Base-by-base conservation (phyloP, 106 monocot genomes). In the Dioscorea alata region DNA sequence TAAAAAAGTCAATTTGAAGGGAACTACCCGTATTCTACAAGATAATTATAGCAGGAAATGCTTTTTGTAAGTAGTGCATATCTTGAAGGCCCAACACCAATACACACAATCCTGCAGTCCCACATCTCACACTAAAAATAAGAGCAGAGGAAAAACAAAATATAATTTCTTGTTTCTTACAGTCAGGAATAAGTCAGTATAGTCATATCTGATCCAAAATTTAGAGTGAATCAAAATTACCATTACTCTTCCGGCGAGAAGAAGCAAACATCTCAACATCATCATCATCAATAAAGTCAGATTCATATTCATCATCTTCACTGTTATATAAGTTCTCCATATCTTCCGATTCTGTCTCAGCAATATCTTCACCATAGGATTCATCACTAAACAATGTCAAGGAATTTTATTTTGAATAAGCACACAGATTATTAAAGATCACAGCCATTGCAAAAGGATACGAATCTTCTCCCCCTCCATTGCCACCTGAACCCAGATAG, bases 361-460 rank as follows among this genome's bases (percentile, higher is more conserved):
- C 75, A 66, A 86, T 86, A 74, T 92, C 91, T 70, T 89, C 96
- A 48, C 86, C 96, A 75, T 78, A 83, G 31, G 88, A 82, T 22
- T 72, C 72, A 69, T 89, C 91, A 65, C 94, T 96, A 22, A 49
- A 21, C 5, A 33, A n/a, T 68, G 68, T 85, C 48, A 85, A 80
- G 73, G 61, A 70, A 60, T 71, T 65, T 0, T 12, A 65, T 8
- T 21, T 42, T 42, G 10, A 42, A 42, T 42, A 42, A 42, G 42
- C 6, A 42, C 10, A 6, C 6, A 42, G 6, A 42, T 42, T 10
- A 42, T 10, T 42, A 42, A 6, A 42, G 42, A 42, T 42, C 42
- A 42, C 6, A 42, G 0, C 10, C 42, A 68, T 16, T 23, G 15
- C 54, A 54, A 65, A 76, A 83, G 83, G 80, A 84, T 91, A 96